A percentile compares a stretch with the other conserved stretches of the same genome.
Evolutionary conservation across 352 stramenopile genomes (phyloP).

Genomic region (Phytophthora meadii): DNA sequence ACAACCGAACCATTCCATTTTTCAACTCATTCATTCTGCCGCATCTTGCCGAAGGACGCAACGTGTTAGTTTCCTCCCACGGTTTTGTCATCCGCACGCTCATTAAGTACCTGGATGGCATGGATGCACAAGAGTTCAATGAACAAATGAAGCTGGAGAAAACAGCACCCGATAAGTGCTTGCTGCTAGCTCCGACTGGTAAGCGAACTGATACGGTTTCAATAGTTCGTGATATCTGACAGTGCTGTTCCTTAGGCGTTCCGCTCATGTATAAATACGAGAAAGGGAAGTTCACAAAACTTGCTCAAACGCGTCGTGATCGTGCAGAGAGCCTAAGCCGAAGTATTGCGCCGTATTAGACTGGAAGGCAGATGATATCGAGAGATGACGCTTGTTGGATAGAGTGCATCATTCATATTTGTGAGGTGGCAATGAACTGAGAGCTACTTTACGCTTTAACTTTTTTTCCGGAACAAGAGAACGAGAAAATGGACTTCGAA

Average conservation of each 20-base stretch:
- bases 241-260: constrained; percentile 49
- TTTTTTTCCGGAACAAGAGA: constrained; percentile 15
- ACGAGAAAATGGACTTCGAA: constrained; percentile 13
- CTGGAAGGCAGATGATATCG: constrained; percentile 5
- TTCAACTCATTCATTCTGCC: constrained; percentile 82
- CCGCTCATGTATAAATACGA: constrained; percentile 87
- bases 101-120: constrained; percentile 85
- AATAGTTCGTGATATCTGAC: constrained; percentile 9
- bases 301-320: constrained; percentile 74
- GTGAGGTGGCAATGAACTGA: not conserved
- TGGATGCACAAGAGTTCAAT: constrained; percentile 78
- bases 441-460: constrained; percentile 2
- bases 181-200: constrained; percentile 80
- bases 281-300: constrained; percentile 72
- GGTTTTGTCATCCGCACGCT: constrained; percentile 88
- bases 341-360: constrained; percentile 76
- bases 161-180: constrained; percentile 71
- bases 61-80: constrained; percentile 83
- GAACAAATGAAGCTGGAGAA: constrained; percentile 89
- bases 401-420: constrained; percentile 17
- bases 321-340: constrained; percentile 77
- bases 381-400: constrained; percentile 9
- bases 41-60: constrained; percentile 73
- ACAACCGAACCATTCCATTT: constrained; percentile 79
- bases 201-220: constrained; percentile 1